Evolutionary conservation across 2,329 filamentous ascomycete genomes (phyloP).

Genomic region (Lachnellula arida): DNA sequence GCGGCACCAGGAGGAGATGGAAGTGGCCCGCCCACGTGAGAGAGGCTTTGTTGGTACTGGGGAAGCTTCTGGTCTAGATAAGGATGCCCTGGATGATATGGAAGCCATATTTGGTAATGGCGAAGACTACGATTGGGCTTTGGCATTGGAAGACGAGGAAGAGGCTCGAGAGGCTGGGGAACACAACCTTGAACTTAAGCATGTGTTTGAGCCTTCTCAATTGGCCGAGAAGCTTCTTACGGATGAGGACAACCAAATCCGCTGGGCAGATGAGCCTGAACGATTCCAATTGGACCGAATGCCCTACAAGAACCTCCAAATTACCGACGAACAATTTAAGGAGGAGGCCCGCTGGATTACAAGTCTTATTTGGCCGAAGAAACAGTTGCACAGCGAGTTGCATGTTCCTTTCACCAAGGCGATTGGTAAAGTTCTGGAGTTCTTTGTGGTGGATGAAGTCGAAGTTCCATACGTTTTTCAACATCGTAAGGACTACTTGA

Average conservation of each 20-base stretch:
- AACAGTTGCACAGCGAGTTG: constrained; percentile 60
- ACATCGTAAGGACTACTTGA: constrained; percentile 95
- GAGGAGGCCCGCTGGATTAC: constrained; percentile 93
- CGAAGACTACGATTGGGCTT: constrained; percentile 91
- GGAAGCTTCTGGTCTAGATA: constrained; percentile 81
- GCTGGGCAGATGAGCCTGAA: constrained; percentile 84
- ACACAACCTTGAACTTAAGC: constrained; percentile 85
- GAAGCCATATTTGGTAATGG: constrained; percentile 93
- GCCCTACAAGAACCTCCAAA: constrained; percentile 75
- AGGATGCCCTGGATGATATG: constrained; percentile 93
- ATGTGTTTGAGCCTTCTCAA: constrained; percentile 96
- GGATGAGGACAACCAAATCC: constrained; percentile 89
- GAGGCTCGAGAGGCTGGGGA: constrained; percentile 75
- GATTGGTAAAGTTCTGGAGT: constrained; percentile 87
- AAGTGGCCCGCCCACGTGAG: constrained; percentile 77
- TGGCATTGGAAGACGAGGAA: constrained; percentile 82
- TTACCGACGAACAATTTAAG: constrained; percentile 78
- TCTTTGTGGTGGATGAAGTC: constrained; percentile 89
- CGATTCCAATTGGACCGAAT: constrained; percentile 90
- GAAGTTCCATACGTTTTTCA: constrained; percentile 98
- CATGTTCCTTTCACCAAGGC: constrained; percentile 81
- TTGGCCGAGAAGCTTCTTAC: constrained; percentile 91
- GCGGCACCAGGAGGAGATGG: constrained; percentile 75
- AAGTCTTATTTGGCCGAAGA: constrained; percentile 83
- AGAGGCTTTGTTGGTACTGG: constrained; percentile 65